These are phyloP conservation scores for Elongisporangium anandrum DNA, from an alignment of 352 stramenopile species.

Conservation along the genomic window DNA sequence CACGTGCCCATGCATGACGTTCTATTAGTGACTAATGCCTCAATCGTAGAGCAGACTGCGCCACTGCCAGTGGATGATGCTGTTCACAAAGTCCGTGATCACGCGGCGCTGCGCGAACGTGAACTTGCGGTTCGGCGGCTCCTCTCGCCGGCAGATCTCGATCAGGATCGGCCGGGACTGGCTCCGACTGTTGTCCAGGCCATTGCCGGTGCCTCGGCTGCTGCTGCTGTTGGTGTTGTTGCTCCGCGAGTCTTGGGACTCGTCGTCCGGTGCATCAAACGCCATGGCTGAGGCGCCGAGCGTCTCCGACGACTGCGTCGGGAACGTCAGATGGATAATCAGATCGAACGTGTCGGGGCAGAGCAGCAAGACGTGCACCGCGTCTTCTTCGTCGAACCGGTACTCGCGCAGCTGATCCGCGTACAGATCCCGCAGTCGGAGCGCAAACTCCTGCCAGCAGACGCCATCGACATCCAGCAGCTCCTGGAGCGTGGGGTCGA, in stretches of 20 bases:
- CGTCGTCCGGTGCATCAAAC: background rate
- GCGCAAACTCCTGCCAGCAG: conserved; percentile 73
- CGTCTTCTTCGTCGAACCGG: conserved; percentile 71
- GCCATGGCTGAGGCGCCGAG: conserved; percentile 4
- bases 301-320: conserved; percentile 26
- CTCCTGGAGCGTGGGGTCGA: conserved; percentile 73
- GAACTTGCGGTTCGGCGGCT: conserved; percentile 73
- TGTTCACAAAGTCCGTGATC: conserved; percentile 86
- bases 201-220: conserved; percentile 12
- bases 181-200: conserved; percentile 12
- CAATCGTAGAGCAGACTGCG: conserved; percentile 82
- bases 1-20: background rate
- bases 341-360: conserved; percentile 81
- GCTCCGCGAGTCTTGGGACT: conserved; percentile 1
- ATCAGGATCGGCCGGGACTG: conserved; percentile 37
- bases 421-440: conserved; percentile 76
- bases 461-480: conserved; percentile 62
- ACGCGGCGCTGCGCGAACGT: conserved; percentile 76
- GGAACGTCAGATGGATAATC: conserved; percentile 84
- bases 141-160: conserved; percentile 83
- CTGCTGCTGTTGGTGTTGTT: conserved; percentile 15
- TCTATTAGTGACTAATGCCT: conserved; percentile 8
- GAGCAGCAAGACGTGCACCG: conserved; percentile 74
- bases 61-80: conserved; percentile 87
- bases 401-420: conserved; percentile 80